Conservation (phyloP, 2,329 filamentous ascomycete genomes). For the Exutisphaerella laricina region DNA sequence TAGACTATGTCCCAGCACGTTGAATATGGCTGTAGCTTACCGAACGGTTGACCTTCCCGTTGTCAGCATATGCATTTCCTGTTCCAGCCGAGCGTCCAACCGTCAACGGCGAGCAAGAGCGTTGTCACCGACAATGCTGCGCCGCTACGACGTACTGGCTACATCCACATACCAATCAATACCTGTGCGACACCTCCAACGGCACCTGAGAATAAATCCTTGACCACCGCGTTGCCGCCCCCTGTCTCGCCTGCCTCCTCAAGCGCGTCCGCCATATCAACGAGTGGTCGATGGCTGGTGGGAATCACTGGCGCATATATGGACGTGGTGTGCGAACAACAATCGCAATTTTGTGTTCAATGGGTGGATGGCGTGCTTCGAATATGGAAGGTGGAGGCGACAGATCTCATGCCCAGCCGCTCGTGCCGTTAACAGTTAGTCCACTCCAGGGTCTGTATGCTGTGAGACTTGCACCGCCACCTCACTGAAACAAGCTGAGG, state of each 20-base stretch:
- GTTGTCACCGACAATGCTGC: too few species aligned
- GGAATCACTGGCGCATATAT: too few species aligned
- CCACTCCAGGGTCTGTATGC: too few species aligned
- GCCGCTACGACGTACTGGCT: too few species aligned
- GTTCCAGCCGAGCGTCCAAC: background rate
- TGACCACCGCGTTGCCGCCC: conserved; percentile 53
- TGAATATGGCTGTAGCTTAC: conserved; percentile 38
- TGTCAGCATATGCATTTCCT: conserved; percentile 11
- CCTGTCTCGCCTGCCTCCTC: conserved; percentile 39
- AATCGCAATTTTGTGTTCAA: background rate
- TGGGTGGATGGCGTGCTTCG: background rate
- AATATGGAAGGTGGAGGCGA: too few species aligned
- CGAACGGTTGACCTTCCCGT: conserved; percentile 57
- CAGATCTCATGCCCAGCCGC: too few species aligned
- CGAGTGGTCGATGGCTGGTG: background rate
- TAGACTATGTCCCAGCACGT: conserved; percentile 1
- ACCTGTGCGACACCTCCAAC: conserved; percentile 92
- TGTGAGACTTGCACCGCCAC: too few species aligned
- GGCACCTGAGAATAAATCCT: conserved; percentile 88
- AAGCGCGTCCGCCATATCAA: conserved; percentile 32
- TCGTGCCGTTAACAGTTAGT: too few species aligned
- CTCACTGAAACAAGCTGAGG: background rate
- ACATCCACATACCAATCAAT: conserved; percentile 66
- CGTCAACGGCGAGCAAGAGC: background rate
- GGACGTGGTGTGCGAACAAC: background rate